Percentiles rank a stretch among this genome's conserved stretches.
These are phyloP conservation scores for Diaporthe eres DNA, from an alignment of 2,329 filamentous ascomycete species.

Conservation along the genomic window DNA sequence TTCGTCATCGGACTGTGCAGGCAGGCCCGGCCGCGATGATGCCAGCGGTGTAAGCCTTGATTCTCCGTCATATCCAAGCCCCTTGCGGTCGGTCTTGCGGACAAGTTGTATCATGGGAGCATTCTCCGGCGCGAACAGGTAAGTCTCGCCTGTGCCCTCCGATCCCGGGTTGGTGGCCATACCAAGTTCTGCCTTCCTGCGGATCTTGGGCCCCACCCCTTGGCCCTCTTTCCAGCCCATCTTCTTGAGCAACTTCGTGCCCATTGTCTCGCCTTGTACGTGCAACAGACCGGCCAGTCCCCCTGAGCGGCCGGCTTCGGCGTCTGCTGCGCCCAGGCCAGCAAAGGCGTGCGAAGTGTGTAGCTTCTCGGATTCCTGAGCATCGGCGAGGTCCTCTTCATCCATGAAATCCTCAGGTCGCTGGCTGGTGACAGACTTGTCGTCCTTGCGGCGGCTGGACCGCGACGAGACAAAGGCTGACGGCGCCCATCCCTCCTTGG, in stretches of 20 bases:
- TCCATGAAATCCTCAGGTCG: slow-evolving; percentile 97
- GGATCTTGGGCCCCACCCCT: slow-evolving; percentile 89
- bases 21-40: slow-evolving; percentile 46
- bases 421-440: slow-evolving; percentile 58
- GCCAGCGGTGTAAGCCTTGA: slow-evolving; percentile 61
- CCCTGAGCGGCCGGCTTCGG: slow-evolving; percentile 65
- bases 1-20: slow-evolving; percentile 59
- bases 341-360: slow-evolving; percentile 82
- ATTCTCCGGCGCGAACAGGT: slow-evolving; percentile 90
- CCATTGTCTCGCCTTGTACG: slow-evolving; percentile 85
- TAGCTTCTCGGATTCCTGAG: slow-evolving; percentile 81
- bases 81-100: slow-evolving; percentile 78
- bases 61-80: slow-evolving; percentile 77
- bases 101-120: slow-evolving; percentile 76
- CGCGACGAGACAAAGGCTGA: slow-evolving; percentile 93
- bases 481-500: slow-evolving; percentile 97
- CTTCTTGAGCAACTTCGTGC: slow-evolving; percentile 83
- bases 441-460: slow-evolving; percentile 77
- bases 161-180: slow-evolving; percentile 55
- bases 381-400: slow-evolving; percentile 92
- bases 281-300: slow-evolving; percentile 80
- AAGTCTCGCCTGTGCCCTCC: slow-evolving; percentile 61
- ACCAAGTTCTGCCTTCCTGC: slow-evolving; percentile 79
- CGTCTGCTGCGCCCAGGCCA: slow-evolving; percentile 78
- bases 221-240: slow-evolving; percentile 99